These are phyloP conservation scores for Cotoneaster glaucophyllus DNA, from an alignment of 306 rosid species.

Conservation along the genomic window DNA sequence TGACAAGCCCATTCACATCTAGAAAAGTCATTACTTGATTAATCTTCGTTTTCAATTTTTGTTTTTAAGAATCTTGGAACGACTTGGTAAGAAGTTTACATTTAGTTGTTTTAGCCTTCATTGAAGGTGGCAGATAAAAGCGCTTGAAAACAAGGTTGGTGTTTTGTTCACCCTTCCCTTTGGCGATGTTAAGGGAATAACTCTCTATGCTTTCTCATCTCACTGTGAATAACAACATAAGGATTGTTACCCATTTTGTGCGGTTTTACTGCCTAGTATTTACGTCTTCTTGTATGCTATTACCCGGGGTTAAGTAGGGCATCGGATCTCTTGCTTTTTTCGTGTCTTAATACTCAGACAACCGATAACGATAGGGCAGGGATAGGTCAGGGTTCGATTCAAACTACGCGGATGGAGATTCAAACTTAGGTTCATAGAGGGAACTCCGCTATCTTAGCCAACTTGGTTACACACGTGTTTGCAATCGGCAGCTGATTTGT, in stretches of 20 bases:
- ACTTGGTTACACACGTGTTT: too few relatives aligned
- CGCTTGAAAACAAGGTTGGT: constrained; percentile 37
- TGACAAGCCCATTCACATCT: constrained; percentile 98
- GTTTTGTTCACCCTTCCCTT: not conserved
- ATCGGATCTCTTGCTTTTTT: not conserved
- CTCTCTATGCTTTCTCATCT: constrained; percentile 27
- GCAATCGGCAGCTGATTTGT: too few relatives aligned
- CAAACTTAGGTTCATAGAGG: not conserved
- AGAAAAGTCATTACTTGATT: constrained; percentile 22
- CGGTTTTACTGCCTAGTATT: not conserved
- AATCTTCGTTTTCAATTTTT: constrained; percentile 35
- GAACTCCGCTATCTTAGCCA: not conserved
- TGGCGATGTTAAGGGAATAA: constrained; percentile 31
- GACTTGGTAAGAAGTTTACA: constrained; percentile 40
- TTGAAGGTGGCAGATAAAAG: constrained; percentile 30
- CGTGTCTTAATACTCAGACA: not conserved
- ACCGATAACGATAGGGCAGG: not conserved
- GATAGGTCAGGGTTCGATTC: too few relatives aligned
- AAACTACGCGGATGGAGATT: too few relatives aligned
- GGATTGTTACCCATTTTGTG: not conserved
- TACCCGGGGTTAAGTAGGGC: not conserved
- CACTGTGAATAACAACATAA: constrained; percentile 41
- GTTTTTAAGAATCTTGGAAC: constrained; percentile 35
- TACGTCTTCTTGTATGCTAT: not conserved
- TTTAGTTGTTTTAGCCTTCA: constrained; percentile 28